Conservation (phyloP, 2,329 filamentous ascomycete species). For the Xylariaceae sp. region DNA sequence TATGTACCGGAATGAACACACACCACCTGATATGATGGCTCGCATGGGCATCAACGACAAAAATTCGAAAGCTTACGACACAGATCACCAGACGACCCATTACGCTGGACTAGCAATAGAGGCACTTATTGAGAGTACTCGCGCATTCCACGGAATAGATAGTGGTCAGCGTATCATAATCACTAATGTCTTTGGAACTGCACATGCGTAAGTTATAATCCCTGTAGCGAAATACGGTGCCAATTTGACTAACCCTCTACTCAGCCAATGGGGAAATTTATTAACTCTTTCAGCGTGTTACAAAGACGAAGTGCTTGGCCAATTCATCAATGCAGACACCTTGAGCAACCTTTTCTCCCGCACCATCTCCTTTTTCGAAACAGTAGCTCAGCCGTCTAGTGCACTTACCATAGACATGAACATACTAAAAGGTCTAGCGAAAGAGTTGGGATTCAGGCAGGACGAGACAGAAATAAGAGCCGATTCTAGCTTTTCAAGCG, state of each 20-base stretch:
- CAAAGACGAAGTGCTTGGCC: slow-evolving; percentile 65
- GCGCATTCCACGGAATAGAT: slow-evolving; percentile 73
- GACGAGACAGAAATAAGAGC: slow-evolving; percentile 39
- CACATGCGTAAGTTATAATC: slow-evolving; percentile 81
- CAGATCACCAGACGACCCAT: slow-evolving; percentile 55
- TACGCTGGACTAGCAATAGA: slow-evolving; percentile 69
- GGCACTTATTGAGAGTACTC: slow-evolving; percentile 83
- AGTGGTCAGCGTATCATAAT: slow-evolving; percentile 73
- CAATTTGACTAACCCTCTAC: slow-evolving; percentile 12
- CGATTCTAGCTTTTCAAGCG: slow-evolving; percentile 52
- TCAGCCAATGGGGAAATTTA: slow-evolving; percentile 94
- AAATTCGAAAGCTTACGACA: slow-evolving; percentile 38
- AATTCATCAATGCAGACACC: slow-evolving; percentile 60
- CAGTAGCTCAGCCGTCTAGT: slow-evolving; percentile 74
- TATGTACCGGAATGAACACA: slow-evolving; percentile 25
- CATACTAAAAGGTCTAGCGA: slow-evolving; percentile 66
- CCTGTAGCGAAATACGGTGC: background rate
- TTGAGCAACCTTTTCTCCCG: slow-evolving; percentile 68
- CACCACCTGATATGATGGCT: slow-evolving; percentile 24
- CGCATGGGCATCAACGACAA: slow-evolving; percentile 22
- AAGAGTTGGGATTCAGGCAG: slow-evolving; percentile 51
- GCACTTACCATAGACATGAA: slow-evolving; percentile 75
- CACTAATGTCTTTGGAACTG: slow-evolving; percentile 95
- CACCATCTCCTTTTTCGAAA: slow-evolving; percentile 77
- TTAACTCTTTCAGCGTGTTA: slow-evolving; percentile 86